Evolutionary conservation across 345 rosid species (phyloP).

Genomic region (Bruguiera sexangula): DNA sequence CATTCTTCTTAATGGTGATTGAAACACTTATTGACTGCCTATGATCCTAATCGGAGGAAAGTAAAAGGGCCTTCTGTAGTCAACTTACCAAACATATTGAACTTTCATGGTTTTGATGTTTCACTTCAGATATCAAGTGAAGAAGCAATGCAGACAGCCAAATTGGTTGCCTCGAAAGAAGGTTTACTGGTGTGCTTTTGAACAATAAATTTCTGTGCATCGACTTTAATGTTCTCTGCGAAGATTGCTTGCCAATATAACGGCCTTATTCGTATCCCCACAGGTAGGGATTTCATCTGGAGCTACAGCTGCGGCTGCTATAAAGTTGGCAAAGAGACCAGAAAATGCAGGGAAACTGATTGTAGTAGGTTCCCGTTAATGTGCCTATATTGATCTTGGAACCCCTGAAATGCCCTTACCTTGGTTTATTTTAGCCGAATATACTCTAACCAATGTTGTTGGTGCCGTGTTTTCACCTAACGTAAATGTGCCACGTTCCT

Average conservation of each 20-base stretch:
- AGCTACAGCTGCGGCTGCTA: conserved; percentile 90
- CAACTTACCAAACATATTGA: not conserved
- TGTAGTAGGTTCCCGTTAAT: conserved; percentile 47
- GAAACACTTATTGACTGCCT: not conserved
- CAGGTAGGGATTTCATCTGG: conserved; percentile 99
- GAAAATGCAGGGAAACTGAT: conserved; percentile 91
- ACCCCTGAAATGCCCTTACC: no score
- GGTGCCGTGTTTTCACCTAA: no score
- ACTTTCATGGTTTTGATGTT: not conserved
- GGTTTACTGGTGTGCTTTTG: conserved; percentile 21
- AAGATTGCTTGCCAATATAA: no score
- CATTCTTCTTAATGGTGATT: not conserved
- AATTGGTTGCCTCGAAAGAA: conserved; percentile 18
- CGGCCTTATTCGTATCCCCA: no score
- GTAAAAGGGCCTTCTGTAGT: not conserved
- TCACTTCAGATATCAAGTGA: conserved; percentile 17
- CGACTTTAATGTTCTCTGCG: not conserved
- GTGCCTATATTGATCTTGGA: no score
- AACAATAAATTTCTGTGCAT: not conserved
- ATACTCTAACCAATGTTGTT: conserved; percentile 8
- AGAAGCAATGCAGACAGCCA: conserved; percentile 23
- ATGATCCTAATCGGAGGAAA: not conserved
- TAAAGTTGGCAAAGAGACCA: conserved; percentile 79
- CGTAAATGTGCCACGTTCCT: not conserved
- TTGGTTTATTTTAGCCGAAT: no score